Base-by-base conservation (phyloP, 768 basidiomycete species). In the Leccinum longicurvipes region DNA sequence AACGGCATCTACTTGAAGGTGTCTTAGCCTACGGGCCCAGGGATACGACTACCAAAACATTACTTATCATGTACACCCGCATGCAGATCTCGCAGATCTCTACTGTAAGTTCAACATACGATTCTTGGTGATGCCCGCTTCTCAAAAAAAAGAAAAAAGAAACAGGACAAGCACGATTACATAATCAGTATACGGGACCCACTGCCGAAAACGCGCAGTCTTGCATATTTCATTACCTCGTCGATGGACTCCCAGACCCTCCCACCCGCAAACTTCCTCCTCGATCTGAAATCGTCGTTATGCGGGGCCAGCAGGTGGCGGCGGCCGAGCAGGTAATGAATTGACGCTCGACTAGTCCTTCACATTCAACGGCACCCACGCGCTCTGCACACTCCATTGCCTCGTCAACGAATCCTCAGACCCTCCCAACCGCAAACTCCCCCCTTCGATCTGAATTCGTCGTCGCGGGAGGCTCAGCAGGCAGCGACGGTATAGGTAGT, bases 241-340 rank as follows among this genome's bases (percentile, higher is more conserved):
- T 63, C 34, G 66, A 58, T 6, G 63, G 61, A 19, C 61, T 63
- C 46, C 60, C 48, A n/a, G 59, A 41, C 24, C 49, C 55, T 15
- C 64, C 64, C 14, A 66, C 9, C 29, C 65, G 48, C 51, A 55
- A 32, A 27, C 57, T 59, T 1, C 54, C 62, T 47, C 55, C 61
- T 29, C 57, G 56, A 0, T 62, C 64, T 21, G 53, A 67, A 44
- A 24, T 62, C 17, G 36, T 56, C 19, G 45, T 60, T 31, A n/a
- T n/a, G n/a, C n/a, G n/a, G n/a, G n/a, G n/a, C n/a, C n/a, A n/a
- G 31, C 12, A 31, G 31, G 6, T 15, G 32, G 71, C 28, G 51
- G 73, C 2, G 53, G 71, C 23, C 50, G 70, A 31, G 60, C 62
- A 4, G 60, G 64, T 1, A 65, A 60, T 14, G 63, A 65, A 48